Evolutionary conservation across 306 rosid species (phyloP), one percentile per base, ranked within the genome.

Genomic region (Crataegus laevigata): DNA sequence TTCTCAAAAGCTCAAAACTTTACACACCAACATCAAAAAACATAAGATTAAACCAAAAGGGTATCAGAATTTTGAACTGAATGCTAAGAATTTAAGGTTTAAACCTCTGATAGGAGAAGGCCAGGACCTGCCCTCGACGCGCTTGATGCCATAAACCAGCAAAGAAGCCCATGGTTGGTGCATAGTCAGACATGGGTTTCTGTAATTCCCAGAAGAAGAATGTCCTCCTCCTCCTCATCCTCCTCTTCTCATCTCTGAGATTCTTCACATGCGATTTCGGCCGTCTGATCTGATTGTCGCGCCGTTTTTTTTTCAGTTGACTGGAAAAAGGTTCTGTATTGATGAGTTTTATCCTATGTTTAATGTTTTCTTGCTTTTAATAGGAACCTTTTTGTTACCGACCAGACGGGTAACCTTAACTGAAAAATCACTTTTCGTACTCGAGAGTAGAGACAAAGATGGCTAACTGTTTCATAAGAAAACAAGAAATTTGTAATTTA

Each of bases 91-190:
- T n/a, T 13, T 43, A 34, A 43, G 18, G 17, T 42, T n/a, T 25
- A 40, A 68, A 94, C 98, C 98, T 86, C 83, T 85, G 79, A 92
- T 76, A 28, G 96, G 97, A 74, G 97, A 58, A 69, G 99, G 90
- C 96, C 96, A 94, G 59, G 97, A 86, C 59, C 99, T 84, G 45
- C 97, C 99, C 52, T 94, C 99, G 69, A 94, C 45, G 76, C 92
- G 99, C 75, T 94, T 94, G 84, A 92, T 92, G 13, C 97, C 99
- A 26, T 89, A 74, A 12, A 94, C 96, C 13, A 94, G 89, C 38
- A 94, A 90, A 72, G 99, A 94, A 78, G 99, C 97, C 97, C 99
- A 94, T 1, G 97, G 99, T 68, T 94, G 99, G 68, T 94, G 97
- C 97, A 90, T 89, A 11, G 97, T 91, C 72, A 92, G 70, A 79